Conservation (phyloP, 495 filamentous ascomycete species). For the Acidomyces sp. region DNA sequence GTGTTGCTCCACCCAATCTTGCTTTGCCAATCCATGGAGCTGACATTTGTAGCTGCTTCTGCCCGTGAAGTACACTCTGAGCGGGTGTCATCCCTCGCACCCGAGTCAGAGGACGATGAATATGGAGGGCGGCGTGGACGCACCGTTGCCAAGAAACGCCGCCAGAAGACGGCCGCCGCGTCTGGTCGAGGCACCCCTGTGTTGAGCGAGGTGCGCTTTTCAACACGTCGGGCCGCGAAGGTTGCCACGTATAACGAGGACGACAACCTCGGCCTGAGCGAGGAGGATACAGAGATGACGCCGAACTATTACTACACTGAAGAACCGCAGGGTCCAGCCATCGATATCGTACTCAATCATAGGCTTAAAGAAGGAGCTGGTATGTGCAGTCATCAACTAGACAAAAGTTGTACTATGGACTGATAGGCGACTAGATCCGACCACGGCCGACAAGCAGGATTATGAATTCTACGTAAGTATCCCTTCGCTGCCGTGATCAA, state of each 20-base stretch:
- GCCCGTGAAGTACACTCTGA: conserved; percentile 45
- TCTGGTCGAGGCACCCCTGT: conserved; percentile 38
- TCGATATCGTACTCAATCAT: conserved; percentile 83
- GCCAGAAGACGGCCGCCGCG: conserved; percentile 47
- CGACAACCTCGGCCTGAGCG: conserved; percentile 42
- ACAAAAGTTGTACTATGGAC: not conserved
- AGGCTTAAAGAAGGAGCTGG: conserved; percentile 56
- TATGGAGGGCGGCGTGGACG: conserved; percentile 63
- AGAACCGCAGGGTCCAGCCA: conserved; percentile 61
- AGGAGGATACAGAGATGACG: conserved; percentile 24
- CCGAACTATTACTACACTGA: conserved; percentile 22
- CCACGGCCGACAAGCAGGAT: conserved; percentile 52
- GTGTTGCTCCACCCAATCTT: conserved; percentile 12
- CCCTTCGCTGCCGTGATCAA: not conserved
- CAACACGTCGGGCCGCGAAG: conserved; percentile 70
- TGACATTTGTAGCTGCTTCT: conserved; percentile 39
- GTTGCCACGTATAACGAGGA: conserved; percentile 80
- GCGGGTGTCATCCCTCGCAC: conserved; percentile 43
- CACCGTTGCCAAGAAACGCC: conserved; percentile 54
- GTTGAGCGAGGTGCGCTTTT: conserved; percentile 73
- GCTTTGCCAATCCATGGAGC: not conserved
- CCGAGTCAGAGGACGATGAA: conserved; percentile 37
- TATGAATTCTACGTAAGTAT: conserved; percentile 64
- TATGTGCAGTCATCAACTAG: conserved; percentile 19
- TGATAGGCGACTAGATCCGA: conserved; percentile 17